Evolutionary conservation across 2,329 filamentous ascomycete species (phyloP).

Genomic region (Ambrosiella beaveri): DNA sequence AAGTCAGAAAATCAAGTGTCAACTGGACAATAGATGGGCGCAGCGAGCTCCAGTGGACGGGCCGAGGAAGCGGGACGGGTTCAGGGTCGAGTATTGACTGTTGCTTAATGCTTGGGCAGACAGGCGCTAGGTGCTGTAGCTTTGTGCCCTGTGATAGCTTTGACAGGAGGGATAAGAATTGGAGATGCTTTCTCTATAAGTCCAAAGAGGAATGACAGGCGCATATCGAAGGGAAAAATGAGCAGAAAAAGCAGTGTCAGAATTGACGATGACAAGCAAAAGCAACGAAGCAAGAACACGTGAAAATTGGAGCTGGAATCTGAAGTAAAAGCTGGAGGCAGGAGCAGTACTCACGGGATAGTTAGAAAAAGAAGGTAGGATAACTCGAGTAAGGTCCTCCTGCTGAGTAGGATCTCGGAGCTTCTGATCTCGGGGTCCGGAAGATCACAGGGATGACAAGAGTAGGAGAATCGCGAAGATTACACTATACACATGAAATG

Average conservation of each 20-base stretch:
- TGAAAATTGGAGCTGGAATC: conserved; percentile 1
- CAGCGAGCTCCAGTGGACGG: neutral
- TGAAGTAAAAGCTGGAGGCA: neutral
- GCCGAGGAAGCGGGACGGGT: no score
- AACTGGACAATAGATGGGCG: conserved; percentile 4
- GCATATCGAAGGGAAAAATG: no score
- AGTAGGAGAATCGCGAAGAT: neutral
- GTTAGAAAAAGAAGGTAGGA: neutral
- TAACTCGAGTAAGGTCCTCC: neutral
- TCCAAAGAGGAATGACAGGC: no score
- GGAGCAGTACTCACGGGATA: neutral
- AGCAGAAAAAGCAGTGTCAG: neutral
- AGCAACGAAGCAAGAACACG: neutral
- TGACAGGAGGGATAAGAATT: neutral
- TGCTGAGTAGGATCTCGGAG: no score
- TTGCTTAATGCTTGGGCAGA: no score
- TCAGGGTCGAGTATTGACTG: no score
- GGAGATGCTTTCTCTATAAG: neutral
- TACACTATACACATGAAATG: neutral
- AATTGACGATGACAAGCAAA: neutral
- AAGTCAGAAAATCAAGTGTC: conserved; percentile 5
- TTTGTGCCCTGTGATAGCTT: no score
- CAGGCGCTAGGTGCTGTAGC: no score
- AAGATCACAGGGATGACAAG: neutral
- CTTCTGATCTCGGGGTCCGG: no score